Evolutionary conservation across 306 rosid species (phyloP), one percentile per base, ranked within the genome.

Genomic region (Lathyrus sativus): DNA sequence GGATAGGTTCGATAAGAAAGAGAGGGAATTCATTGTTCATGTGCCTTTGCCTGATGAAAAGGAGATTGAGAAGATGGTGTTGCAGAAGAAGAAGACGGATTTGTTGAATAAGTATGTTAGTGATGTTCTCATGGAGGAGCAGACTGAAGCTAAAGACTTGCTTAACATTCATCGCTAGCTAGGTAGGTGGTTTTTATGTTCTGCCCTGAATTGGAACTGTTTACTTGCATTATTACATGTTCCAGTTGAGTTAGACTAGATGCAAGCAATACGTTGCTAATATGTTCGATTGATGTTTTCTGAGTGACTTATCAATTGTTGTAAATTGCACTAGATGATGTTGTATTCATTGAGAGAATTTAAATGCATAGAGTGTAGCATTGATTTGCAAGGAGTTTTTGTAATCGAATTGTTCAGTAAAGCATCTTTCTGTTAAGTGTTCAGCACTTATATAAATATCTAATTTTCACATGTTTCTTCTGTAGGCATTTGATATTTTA

Each of bases 61-160:
- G 84, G 98, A 93, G 79, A 90, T 93, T 14, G 98, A 93, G 86
- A 90, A 41, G 82, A 93, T 90, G 98, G 91, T 93, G 66, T 37
- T 93, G 76, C 85, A 93, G 91, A 93, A 90, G 90, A 93, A 93
- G 84, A 90, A 90, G 85, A 76, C 48, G 84, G 98, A 93, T 31
- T 62, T 93, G 38, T 74, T 90, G 79, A 84, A 72, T 50, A 88
- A 62, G 88, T 93, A 93, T 71, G 76, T 76, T 3, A 90, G 96
- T 71, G 89, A 86, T 2, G 86, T 41, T 2, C 79, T 93, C 9
- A 38, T 86, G 84, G 97, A 88, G 84, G 97, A 86, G 74, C 97
- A 93, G 83, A 84, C 45, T 56, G 86, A 82, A 57, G 86, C 82
- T 4, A 82, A 88, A 70, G 58, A 85, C 62, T 86, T 93, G 98